Evolutionary conservation across 2,329 filamentous ascomycete species (phyloP).

Genomic region (Meredithiella fracta): DNA sequence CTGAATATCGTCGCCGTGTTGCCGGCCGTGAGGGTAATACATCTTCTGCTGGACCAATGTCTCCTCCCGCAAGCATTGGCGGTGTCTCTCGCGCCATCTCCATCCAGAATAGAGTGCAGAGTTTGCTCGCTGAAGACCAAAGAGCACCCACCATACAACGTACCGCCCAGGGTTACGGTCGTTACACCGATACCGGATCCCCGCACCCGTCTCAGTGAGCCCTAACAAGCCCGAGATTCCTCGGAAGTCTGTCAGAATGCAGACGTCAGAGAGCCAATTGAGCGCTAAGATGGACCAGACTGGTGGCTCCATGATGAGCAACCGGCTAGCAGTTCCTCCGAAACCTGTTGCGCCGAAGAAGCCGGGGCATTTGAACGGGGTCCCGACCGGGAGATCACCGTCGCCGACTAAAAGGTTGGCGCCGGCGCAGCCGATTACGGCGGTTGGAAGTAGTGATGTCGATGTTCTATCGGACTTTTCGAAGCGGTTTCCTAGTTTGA

Average conservation of each 20-base stretch:
- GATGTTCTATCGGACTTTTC: slow-evolving; percentile 59
- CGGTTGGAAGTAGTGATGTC: slow-evolving; percentile 34
- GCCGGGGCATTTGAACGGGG: slow-evolving; percentile 42
- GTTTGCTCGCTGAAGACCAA: slow-evolving; percentile 62
- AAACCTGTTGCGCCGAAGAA: slow-evolving; percentile 44
- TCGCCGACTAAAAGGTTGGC: slow-evolving; percentile 17
- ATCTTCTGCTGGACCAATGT: slow-evolving; percentile 32
- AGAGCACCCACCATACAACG: slow-evolving; percentile 39
- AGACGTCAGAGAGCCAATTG: slow-evolving; percentile 11
- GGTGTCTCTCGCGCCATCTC: slow-evolving; percentile 54
- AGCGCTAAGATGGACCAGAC: slow-evolving; percentile 16
- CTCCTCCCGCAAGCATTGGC: slow-evolving; percentile 37
- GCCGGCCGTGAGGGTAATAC: slow-evolving; percentile 35
- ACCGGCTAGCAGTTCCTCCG: slow-evolving; percentile 3
- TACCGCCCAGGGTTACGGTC: slow-evolving; percentile 80
- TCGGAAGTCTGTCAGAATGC: slow-evolving; percentile 10
- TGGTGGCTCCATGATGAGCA: slow-evolving; percentile 1
- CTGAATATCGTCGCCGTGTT: slow-evolving; percentile 67
- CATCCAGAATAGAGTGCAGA: slow-evolving; percentile 85
- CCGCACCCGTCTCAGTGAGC: not conserved
- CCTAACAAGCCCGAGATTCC: slow-evolving; percentile 5
- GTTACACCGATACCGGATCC: slow-evolving; percentile 47
- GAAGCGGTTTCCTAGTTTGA: slow-evolving; percentile 72
- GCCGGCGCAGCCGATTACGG: slow-evolving; percentile 26
- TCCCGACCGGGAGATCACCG: slow-evolving; percentile 29